Evolutionary conservation across 148 eudicot species (phyloP).

Genomic region (Chenopodium album): DNA sequence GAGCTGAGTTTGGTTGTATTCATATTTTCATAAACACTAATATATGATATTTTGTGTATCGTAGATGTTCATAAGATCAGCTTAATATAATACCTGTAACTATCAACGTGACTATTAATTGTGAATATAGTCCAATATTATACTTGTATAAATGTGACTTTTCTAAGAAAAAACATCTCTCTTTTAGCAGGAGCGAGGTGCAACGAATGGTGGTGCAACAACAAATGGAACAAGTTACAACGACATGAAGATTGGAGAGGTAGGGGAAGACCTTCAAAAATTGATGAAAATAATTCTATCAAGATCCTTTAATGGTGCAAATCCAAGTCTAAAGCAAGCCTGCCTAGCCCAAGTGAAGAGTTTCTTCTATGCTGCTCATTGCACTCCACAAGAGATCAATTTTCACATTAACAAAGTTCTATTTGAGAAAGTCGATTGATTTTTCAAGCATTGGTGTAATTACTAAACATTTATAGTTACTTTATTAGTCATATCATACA

Average conservation of each 20-base stretch:
- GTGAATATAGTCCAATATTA: no score
- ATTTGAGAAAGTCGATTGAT: constrained; percentile 44
- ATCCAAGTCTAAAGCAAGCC: constrained; percentile 44
- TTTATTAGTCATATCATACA: background rate
- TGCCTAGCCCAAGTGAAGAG: constrained; percentile 56
- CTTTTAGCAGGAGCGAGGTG: constrained; percentile 27
- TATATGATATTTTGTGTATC: no score
- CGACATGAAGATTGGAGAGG: constrained; percentile 14
- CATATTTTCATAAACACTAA: no score
- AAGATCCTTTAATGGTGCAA: constrained; percentile 30
- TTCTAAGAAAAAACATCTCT: background rate
- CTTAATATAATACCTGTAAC: no score
- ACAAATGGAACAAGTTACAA: constrained; percentile 12
- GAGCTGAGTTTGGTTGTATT: no score
- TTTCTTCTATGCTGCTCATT: constrained; percentile 58
- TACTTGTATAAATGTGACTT: background rate
- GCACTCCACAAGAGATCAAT: constrained; percentile 37
- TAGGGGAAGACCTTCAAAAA: constrained; percentile 56
- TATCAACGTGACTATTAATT: no score
- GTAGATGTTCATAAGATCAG: no score
- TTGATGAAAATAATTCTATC: constrained; percentile 46
- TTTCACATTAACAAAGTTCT: constrained; percentile 65
- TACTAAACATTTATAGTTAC: background rate
- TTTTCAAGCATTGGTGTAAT: background rate
- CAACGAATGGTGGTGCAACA: background rate